These are phyloP conservation scores for Marasmius sp. DNA, from an alignment of 1,284 basidiomycete genomes.

Conservation along the genomic window DNA sequence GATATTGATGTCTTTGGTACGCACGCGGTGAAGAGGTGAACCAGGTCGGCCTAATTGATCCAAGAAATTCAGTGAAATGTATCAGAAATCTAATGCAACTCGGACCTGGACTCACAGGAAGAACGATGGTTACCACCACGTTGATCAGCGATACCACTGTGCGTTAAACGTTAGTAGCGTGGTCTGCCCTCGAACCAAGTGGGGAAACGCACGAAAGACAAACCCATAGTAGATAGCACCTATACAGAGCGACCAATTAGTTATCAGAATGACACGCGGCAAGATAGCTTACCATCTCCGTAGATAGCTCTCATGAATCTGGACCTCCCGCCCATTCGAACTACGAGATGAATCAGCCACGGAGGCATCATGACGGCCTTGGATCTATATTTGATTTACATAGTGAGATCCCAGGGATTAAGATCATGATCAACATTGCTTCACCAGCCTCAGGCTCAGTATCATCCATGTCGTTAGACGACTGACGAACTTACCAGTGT, in stretches of 20 bases:
- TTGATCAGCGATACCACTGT: not conserved
- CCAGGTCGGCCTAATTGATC: not conserved
- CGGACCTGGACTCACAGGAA: no score
- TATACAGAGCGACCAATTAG: not conserved
- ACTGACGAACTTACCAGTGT: no score
- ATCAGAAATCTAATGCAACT: no score
- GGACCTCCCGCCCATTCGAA: not conserved
- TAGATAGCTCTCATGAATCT: not conserved
- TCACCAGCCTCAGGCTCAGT: no score
- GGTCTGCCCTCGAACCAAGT: no score
- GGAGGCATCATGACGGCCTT: not conserved
- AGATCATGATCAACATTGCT: no score
- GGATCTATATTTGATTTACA: no score
- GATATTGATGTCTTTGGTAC: not conserved
- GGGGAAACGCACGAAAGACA: not conserved
- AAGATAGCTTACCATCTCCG: not conserved
- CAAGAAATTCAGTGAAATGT: no score
- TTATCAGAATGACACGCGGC: not conserved
- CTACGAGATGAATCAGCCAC: not conserved
- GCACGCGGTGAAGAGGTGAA: not conserved
- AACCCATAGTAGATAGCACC: not conserved
- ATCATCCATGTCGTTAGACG: no score
- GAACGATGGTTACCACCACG: not conserved
- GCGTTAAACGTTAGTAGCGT: not conserved
- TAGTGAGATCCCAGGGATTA: no score